Base-by-base conservation (phyloP, 2,329 filamentous ascomycete species). In the Verticillium longisporum region DNA sequence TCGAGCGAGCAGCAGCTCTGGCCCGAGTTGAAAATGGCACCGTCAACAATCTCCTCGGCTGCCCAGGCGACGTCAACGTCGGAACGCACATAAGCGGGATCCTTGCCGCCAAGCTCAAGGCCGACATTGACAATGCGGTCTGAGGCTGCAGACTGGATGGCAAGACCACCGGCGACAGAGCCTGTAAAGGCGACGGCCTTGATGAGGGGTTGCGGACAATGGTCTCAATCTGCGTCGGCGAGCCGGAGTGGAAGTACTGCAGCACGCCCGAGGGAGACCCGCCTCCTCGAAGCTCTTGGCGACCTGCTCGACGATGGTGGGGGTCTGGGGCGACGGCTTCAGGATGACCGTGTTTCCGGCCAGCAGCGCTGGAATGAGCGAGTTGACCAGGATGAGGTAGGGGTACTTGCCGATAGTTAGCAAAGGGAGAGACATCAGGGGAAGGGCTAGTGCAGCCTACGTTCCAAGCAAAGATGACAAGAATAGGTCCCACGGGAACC, bases 11-110 rank as follows among this genome's bases (percentile, higher is more conserved):
- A 98, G 80, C 94, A 98, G 73, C 92, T 96, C 79, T 98, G 94
- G n/a, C 94, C 94, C 58, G 93, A 97, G 78, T 98, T 98, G 82
- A 98, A 98, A 61, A 98, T 81, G n/a, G 92, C 88, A 21, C 94
- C 94, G 68, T 98, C 94, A 14, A 98, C 92, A 69, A 98, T 95
- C 76, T 97, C 92, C 67, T 90, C 92, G 0, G 94, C 94, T 0
- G 89, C 93, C 94, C 93, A 97, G 56, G 86, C 86, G 56, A 96
- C 76, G 72, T 98, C 92, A 1, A 97, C 92, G 69, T 98, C 94
- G 6, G 80, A 80, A 63, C 94, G 83, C 60, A 98, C 83, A 70
- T 97, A 98, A 31, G 94, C 94, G 4, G 94, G 91, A 72, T 98
- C 94, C 72, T 98, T 98, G 66, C 94, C 94, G 66, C 94, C 94